phyloP scores from a whole-genome alignment of 2,329 filamentous ascomycete species.

The Penicillium hesseltinei region DNA sequence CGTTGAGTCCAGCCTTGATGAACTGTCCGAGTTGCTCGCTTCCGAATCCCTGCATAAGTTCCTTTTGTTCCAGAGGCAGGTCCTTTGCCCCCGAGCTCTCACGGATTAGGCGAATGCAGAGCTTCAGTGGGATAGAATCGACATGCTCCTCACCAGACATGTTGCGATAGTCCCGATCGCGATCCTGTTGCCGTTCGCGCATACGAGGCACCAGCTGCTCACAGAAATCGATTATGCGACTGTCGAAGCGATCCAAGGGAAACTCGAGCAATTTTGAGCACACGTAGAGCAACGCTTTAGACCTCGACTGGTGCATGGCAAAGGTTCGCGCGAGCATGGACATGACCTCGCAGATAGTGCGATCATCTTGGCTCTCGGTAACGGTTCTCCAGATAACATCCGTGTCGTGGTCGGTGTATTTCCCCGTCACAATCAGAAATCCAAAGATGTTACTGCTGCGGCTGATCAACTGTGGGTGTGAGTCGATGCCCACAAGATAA shows the following conservation, averaged over 20 bases:
- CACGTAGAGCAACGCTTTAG: conserved; percentile 59
- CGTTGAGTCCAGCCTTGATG: conserved; percentile 55
- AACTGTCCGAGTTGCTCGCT: conserved; percentile 60
- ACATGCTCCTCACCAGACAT: conserved; percentile 28
- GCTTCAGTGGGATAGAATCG: conserved; percentile 49
- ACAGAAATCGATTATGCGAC: conserved; percentile 61
- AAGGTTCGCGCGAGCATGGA: conserved; percentile 59
- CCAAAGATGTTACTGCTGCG: conserved; percentile 81
- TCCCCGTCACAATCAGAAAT: conserved; percentile 76
- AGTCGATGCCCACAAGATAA: conserved; percentile 86
- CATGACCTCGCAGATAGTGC: conserved; percentile 77
- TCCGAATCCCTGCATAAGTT: conserved; percentile 64
- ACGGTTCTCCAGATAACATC: conserved; percentile 84
- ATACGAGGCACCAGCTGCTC: conserved; percentile 55
- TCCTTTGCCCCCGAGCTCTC: conserved; percentile 62
- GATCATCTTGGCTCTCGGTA: conserved; percentile 75
- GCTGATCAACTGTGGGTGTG: conserved; percentile 83
- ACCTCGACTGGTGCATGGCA: conserved; percentile 42
- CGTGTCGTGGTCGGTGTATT: conserved; percentile 69
- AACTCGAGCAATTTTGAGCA: conserved; percentile 68
- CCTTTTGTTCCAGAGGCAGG: conserved; percentile 56
- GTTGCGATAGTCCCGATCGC: conserved; percentile 28
- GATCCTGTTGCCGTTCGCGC: conserved; percentile 44
- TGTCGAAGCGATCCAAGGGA: conserved; percentile 62
- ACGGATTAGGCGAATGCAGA: conserved; percentile 67